Conservation (phyloP, 75 land plant species). For the Cunninghamia lanceolata region DNA sequence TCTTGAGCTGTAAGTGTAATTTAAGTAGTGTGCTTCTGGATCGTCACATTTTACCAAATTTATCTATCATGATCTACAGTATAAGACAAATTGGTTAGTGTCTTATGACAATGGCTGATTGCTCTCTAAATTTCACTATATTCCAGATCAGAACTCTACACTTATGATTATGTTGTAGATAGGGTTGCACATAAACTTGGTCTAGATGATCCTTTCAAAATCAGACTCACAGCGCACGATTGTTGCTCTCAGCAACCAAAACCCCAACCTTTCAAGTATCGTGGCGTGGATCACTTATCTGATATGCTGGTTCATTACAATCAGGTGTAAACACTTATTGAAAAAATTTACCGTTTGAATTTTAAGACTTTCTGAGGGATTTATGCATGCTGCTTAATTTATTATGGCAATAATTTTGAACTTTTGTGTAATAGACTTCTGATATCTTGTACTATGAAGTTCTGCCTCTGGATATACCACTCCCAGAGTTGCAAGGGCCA, state of each 20-base stretch:
- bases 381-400: neutral
- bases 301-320: conserved; percentile 98
- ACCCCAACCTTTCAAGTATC: conserved; percentile 93
- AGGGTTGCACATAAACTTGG: conserved; percentile 83
- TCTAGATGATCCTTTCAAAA: conserved; percentile 90
- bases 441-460: conserved; percentile 97
- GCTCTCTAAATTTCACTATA: neutral
- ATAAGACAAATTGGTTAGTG: neutral
- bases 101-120: neutral
- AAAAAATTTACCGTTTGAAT: neutral
- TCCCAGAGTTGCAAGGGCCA: conserved; percentile 97
- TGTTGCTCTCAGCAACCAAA: conserved; percentile 97
- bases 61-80: neutral
- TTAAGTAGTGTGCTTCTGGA: neutral
- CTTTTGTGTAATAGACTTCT: conserved; percentile 55
- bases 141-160: conserved; percentile 78
- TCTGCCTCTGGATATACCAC: conserved; percentile 90
- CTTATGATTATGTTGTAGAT: conserved; percentile 96
- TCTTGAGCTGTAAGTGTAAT: conserved; percentile 78
- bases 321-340: conserved; percentile 59
- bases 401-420: neutral
- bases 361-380: neutral
- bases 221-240: conserved; percentile 93
- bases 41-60: neutral
- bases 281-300: conserved; percentile 78